A percentile compares a stretch with the other conserved stretches of the same genome.
Conservation (phyloP, 495 filamentous ascomycete genomes). For the Tetracladium setigerum region DNA sequence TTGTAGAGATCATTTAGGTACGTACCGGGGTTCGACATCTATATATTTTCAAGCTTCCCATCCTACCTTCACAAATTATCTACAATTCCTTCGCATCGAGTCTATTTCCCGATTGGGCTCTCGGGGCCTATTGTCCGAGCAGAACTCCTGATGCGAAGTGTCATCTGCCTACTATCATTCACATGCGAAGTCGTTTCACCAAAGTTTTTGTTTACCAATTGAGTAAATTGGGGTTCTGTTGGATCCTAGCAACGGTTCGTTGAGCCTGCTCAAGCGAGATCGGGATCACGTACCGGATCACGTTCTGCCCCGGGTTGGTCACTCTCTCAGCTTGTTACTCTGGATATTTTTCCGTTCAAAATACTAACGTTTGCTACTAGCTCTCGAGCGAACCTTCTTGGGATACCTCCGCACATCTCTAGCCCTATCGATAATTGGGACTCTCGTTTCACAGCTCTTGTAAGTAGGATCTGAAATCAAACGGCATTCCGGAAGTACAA, state of each 20-base stretch:
- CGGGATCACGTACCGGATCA: constrained; percentile 3
- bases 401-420: constrained; percentile 69
- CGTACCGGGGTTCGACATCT: constrained; percentile 9
- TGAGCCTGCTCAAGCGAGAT: constrained; percentile 10
- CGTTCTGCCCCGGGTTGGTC: neutral
- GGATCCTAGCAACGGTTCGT: constrained; percentile 1
- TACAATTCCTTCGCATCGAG: neutral
- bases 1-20: constrained; percentile 49
- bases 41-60: constrained; percentile 1
- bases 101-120: neutral
- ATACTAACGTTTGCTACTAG: constrained; percentile 31
- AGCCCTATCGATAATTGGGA: constrained; percentile 58
- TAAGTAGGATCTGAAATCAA: constrained; percentile 27
- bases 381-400: constrained; percentile 73
- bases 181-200: neutral
- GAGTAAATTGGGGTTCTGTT: constrained; percentile 3
- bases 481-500: neutral
- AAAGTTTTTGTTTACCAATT: neutral
- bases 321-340: neutral
- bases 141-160: neutral
- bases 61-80: neutral
- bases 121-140: neutral
- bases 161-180: neutral
- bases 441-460: constrained; percentile 62
- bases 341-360: neutral